Percentiles rank a stretch among this genome's conserved stretches.
Conservation (phyloP, 2,329 filamentous ascomycete genomes). For the Ceratocystis destructans region DNA sequence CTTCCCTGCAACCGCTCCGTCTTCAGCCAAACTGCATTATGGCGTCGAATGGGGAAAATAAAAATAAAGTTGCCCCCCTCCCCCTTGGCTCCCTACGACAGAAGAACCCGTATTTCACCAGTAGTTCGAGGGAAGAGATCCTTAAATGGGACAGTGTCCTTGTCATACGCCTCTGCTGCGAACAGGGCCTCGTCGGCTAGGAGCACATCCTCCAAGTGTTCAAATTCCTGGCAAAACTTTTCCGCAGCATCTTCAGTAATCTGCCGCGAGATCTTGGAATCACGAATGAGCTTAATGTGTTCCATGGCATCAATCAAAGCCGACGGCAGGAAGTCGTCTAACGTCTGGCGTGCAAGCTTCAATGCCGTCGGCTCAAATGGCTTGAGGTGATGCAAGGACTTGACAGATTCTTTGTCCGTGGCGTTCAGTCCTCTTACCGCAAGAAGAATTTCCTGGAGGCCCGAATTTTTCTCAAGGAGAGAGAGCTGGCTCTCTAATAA, state of each 20-base stretch:
- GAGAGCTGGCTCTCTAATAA: constrained; percentile 44
- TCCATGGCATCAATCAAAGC: constrained; percentile 86
- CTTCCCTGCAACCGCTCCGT: not conserved
- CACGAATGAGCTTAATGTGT: constrained; percentile 60
- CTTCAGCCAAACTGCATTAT: not conserved
- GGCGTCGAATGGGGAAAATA: not conserved
- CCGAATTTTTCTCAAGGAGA: constrained; percentile 64
- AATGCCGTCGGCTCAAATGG: constrained; percentile 48
- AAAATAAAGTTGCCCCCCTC: not conserved
- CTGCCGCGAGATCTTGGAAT: constrained; percentile 54
- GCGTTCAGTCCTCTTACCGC: constrained; percentile 22
- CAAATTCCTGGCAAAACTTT: constrained; percentile 75
- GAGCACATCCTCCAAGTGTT: constrained; percentile 40
- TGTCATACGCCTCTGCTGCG: constrained; percentile 21
- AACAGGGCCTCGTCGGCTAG: constrained; percentile 29
- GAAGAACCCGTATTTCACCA: constrained; percentile 45
- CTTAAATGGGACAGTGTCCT: constrained; percentile 27
- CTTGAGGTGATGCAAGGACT: constrained; percentile 34
- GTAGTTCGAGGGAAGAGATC: constrained; percentile 44
- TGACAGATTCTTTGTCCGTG: constrained; percentile 33
- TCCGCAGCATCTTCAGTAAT: constrained; percentile 75
- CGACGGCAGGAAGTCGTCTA: constrained; percentile 86
- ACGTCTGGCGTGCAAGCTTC: constrained; percentile 53
- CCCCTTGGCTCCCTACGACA: constrained; percentile 31
- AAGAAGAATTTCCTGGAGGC: constrained; percentile 48